phyloP scores from a whole-genome alignment of 768 basidiomycete genomes.

The Psilocybe cyanescens region DNA sequence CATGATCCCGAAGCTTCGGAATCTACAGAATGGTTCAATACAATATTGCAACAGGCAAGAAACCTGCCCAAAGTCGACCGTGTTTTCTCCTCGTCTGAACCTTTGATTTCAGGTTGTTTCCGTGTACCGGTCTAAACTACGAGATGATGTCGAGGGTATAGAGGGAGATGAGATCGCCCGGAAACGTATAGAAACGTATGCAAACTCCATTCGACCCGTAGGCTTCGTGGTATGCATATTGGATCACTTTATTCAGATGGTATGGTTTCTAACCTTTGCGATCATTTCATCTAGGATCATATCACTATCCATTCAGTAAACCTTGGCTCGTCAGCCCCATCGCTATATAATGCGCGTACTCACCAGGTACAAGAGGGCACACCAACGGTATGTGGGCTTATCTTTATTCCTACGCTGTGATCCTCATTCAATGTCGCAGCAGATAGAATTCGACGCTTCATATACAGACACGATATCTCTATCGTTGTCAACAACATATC shows the following conservation, averaged over 20 bases:
- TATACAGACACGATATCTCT: slow-evolving; percentile 87
- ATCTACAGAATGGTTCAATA: slow-evolving; percentile 92
- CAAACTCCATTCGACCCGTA: slow-evolving; percentile 75
- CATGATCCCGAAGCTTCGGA: slow-evolving; percentile 47
- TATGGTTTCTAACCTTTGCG: slow-evolving; percentile 1
- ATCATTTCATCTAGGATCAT: slow-evolving; percentile 60
- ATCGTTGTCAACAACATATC: slow-evolving; percentile 80
- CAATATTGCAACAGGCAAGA: slow-evolving; percentile 77
- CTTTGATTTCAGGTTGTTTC: slow-evolving; percentile 56
- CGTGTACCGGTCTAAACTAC: slow-evolving; percentile 77
- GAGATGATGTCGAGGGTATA: slow-evolving; percentile 66
- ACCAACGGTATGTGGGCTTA: slow-evolving; percentile 20
- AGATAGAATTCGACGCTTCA: slow-evolving; percentile 80
- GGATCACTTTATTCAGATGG: slow-evolving; percentile 2
- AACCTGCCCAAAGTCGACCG: background rate
- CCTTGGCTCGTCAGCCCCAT: slow-evolving; percentile 81
- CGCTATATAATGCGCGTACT: slow-evolving; percentile 71
- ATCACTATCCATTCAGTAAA: slow-evolving; percentile 86
- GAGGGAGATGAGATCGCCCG: slow-evolving; percentile 88
- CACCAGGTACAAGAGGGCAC: slow-evolving; percentile 20
- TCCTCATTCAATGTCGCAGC: slow-evolving; percentile 42
- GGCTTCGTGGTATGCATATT: slow-evolving; percentile 61
- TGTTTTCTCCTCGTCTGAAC: slow-evolving; percentile 2
- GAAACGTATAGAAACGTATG: slow-evolving; percentile 76
- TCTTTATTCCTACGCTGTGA: slow-evolving; percentile 3